Evolutionary conservation across 1,139 yeast genomes (phyloP).

Genomic region (Yamadazyma buinensis): DNA sequence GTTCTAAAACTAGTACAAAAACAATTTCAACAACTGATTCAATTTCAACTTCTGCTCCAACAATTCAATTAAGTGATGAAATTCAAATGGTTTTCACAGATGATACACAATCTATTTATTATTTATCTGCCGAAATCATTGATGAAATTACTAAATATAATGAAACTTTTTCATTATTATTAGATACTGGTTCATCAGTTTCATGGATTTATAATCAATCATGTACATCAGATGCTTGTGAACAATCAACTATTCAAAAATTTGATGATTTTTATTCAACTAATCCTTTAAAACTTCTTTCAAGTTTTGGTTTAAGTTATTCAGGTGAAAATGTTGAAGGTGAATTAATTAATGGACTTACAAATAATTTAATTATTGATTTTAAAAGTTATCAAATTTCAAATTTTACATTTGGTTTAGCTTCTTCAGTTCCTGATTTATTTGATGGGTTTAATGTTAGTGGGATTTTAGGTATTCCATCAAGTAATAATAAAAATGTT

Average conservation of each 20-base stretch:
- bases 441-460: conserved; percentile 52
- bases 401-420: conserved; percentile 51
- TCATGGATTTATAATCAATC: conserved; percentile 59
- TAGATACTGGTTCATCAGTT: conserved; percentile 66
- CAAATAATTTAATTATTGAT: conserved; percentile 30
- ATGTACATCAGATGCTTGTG: conserved; percentile 47
- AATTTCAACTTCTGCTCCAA: conserved; percentile 17
- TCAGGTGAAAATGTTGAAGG: conserved; percentile 58
- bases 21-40: conserved; percentile 12
- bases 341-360: conserved; percentile 22
- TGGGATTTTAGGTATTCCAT: conserved; percentile 63
- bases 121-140: conserved; percentile 18
- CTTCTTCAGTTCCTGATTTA: conserved; percentile 49
- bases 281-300: conserved; percentile 10
- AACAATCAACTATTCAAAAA: conserved; percentile 16
- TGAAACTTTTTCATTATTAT: conserved; percentile 44
- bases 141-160: conserved; percentile 25
- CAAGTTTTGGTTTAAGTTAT: conserved; percentile 45
- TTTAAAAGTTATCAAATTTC: conserved; percentile 30
- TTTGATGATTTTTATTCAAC: conserved; percentile 18
- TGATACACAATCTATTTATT: conserved; percentile 24
- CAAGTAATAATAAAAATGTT: conserved; percentile 17
- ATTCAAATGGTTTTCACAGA: conserved; percentile 26
- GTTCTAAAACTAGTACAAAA: conserved; percentile 8
- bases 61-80: conserved; percentile 16